These are phyloP conservation scores for Tolypocladium nubicola DNA, from an alignment of 2,329 filamentous ascomycete species.

Conservation along the genomic window DNA sequence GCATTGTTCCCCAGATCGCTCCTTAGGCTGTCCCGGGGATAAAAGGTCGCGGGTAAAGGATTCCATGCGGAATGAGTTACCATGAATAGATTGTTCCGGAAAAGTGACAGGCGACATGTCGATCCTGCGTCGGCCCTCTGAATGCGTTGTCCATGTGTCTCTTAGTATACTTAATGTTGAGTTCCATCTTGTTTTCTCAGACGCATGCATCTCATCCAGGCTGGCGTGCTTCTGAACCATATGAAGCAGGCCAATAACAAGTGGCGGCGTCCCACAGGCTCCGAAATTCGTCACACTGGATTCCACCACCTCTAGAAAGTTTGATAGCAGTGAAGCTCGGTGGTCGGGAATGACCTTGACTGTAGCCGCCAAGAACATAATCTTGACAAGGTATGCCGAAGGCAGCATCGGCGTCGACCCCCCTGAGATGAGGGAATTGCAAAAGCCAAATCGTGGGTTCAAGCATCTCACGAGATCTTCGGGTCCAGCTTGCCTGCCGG, in stretches of 20 bases:
- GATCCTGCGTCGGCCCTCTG: neutral
- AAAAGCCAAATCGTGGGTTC: slow-evolving; percentile 24
- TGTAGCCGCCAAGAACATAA: slow-evolving; percentile 25
- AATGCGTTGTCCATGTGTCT: neutral
- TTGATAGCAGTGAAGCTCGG: slow-evolving; percentile 24
- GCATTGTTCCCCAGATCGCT: neutral
- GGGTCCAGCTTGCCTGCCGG: slow-evolving; percentile 5
- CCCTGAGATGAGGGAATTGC: slow-evolving; percentile 26
- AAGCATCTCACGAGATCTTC: slow-evolving; percentile 21
- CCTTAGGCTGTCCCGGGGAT: neutral
- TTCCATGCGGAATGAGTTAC: neutral
- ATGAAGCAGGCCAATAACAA: slow-evolving; percentile 22
- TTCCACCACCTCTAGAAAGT: slow-evolving; percentile 24
- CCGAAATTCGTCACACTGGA: slow-evolving; percentile 21
- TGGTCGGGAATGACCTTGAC: slow-evolving; percentile 19
- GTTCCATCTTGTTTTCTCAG: slow-evolving; percentile 22
- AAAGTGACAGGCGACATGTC: neutral
- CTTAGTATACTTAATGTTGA: slow-evolving; percentile 13
- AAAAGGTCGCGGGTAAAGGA: neutral
- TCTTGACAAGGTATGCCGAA: slow-evolving; percentile 25
- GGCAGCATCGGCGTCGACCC: slow-evolving; percentile 22
- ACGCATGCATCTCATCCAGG: slow-evolving; percentile 16
- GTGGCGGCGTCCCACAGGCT: slow-evolving; percentile 20
- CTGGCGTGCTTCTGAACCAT: slow-evolving; percentile 21
- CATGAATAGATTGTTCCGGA: neutral